A percentile compares a stretch with the other conserved stretches of the same genome.
Conservation (phyloP, 2,329 filamentous ascomycete species). For the Allantophomopsis cytisporea region DNA sequence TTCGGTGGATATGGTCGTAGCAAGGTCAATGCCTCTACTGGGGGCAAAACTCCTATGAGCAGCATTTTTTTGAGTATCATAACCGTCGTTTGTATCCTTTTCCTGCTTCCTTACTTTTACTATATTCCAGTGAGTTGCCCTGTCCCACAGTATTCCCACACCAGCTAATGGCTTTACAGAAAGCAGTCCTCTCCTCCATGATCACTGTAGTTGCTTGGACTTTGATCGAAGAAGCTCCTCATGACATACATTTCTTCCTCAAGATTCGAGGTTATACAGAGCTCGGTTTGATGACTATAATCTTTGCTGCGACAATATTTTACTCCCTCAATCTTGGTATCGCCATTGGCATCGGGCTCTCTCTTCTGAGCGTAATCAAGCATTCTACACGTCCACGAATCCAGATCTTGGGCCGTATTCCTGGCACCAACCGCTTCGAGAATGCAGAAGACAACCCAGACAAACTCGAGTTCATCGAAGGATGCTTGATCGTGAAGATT, state of each 20-base stretch:
- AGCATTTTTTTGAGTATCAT: conserved; percentile 77
- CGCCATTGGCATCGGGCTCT: conserved; percentile 84
- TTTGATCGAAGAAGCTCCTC: conserved; percentile 86
- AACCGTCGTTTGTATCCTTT: conserved; percentile 67
- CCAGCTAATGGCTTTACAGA: conserved; percentile 34
- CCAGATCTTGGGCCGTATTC: conserved; percentile 84
- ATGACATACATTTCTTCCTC: conserved; percentile 83
- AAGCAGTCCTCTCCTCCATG: conserved; percentile 86
- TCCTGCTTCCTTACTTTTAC: conserved; percentile 82
- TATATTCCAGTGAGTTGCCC: conserved; percentile 70
- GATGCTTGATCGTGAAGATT: conserved; percentile 92
- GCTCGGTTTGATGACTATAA: conserved; percentile 74
- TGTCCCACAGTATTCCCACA: conserved; percentile 3
- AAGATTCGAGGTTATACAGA: conserved; percentile 78
- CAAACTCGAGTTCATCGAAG: conserved; percentile 76
- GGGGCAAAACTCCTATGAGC: conserved; percentile 86
- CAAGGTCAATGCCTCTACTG: conserved; percentile 88
- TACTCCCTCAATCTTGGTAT: conserved; percentile 92
- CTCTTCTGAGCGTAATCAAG: conserved; percentile 75
- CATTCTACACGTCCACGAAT: conserved; percentile 89
- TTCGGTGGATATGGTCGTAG: conserved; percentile 95
- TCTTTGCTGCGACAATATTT: conserved; percentile 85
- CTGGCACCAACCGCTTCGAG: conserved; percentile 71
- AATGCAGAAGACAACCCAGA: conserved; percentile 67
- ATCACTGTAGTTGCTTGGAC: conserved; percentile 93